These are phyloP conservation scores for Grammothele lineata DNA, from an alignment of 768 basidiomycete species.

Conservation along the genomic window DNA sequence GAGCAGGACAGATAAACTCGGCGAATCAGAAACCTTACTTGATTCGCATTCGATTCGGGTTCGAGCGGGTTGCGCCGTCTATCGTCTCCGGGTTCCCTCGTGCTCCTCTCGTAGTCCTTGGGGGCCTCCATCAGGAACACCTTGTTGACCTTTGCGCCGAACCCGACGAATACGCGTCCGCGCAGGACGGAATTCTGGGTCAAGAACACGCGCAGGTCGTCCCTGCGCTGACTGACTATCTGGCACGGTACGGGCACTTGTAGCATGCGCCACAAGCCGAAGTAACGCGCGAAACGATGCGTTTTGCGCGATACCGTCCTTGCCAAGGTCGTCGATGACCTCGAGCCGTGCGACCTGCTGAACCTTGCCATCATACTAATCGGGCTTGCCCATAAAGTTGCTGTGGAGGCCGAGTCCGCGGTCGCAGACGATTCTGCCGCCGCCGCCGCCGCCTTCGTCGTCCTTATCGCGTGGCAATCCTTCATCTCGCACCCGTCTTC, in stretches of 20 bases:
- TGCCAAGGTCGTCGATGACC: constrained; percentile 36
- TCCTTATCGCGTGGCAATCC: too few relatives aligned
- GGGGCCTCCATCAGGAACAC: constrained; percentile 56
- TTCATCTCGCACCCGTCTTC: too few relatives aligned
- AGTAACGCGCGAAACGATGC: constrained; percentile 58
- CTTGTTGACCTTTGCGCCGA: constrained; percentile 58
- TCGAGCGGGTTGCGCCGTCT: constrained; percentile 72
- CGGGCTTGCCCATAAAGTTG: constrained; percentile 35
- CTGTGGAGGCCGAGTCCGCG: constrained; percentile 65
- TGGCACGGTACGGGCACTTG: constrained; percentile 49
- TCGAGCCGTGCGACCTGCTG: constrained; percentile 51
- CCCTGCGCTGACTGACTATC: constrained; percentile 18
- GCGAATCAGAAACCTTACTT: constrained; percentile 42
- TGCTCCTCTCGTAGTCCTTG: constrained; percentile 42
- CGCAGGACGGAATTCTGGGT: constrained; percentile 53
- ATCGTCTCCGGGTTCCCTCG: constrained; percentile 41
- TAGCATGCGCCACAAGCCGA: constrained; percentile 61
- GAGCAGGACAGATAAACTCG: too few relatives aligned
- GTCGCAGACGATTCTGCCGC: too few relatives aligned
- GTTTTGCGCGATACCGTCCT: constrained; percentile 56
- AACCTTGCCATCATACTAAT: constrained; percentile 70
- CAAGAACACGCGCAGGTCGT: constrained; percentile 34
- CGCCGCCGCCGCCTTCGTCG: too few relatives aligned
- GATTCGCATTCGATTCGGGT: constrained; percentile 42
- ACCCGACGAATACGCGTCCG: constrained; percentile 60